A percentile compares a stretch with the other conserved stretches of the same genome.
Evolutionary conservation across 495 filamentous ascomycete species (phyloP).

Genomic region (Stereocaulon alpinum): DNA sequence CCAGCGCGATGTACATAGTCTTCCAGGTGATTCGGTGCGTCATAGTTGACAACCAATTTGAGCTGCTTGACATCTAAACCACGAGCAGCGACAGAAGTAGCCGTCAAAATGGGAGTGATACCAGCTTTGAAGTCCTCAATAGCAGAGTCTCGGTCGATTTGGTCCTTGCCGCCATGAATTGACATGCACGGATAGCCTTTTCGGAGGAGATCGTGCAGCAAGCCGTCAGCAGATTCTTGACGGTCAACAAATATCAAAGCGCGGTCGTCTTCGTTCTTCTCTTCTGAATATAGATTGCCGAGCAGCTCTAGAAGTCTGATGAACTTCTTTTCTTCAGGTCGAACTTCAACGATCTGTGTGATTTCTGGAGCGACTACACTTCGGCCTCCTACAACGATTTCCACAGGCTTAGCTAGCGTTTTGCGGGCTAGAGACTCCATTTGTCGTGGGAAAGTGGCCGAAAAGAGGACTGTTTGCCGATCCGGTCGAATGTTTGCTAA

Average conservation of each 20-base stretch:
- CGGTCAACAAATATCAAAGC: conserved; percentile 89
- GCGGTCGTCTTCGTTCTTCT: conserved; percentile 71
- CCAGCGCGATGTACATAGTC: conserved; percentile 97
- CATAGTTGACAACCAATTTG: conserved; percentile 94
- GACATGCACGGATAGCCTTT: conserved; percentile 93
- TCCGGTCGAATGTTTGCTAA: conserved; percentile 82
- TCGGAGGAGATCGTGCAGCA: conserved; percentile 71
- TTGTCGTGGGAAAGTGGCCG: conserved; percentile 88
- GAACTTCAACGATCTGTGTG: conserved; percentile 84
- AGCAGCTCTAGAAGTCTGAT: conserved; percentile 73
- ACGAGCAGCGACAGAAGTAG: conserved; percentile 91
- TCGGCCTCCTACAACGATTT: conserved; percentile 83
- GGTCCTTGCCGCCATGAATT: conserved; percentile 93
- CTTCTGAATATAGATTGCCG: conserved; percentile 74
- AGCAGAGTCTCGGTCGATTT: conserved; percentile 87
- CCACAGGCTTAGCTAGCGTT: conserved; percentile 71
- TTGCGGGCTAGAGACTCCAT: conserved; percentile 90
- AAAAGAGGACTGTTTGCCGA: conserved; percentile 89
- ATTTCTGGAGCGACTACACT: conserved; percentile 93
- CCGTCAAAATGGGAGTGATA: conserved; percentile 78
- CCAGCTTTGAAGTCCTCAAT: conserved; percentile 94
- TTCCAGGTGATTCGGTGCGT: conserved; percentile 91
- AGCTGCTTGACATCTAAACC: conserved; percentile 95
- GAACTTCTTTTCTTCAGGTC: conserved; percentile 76
- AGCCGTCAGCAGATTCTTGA: conserved; percentile 83